These are phyloP conservation scores for Globisporangium nagaii DNA, from an alignment of 352 stramenopile species.

Conservation along the genomic window DNA sequence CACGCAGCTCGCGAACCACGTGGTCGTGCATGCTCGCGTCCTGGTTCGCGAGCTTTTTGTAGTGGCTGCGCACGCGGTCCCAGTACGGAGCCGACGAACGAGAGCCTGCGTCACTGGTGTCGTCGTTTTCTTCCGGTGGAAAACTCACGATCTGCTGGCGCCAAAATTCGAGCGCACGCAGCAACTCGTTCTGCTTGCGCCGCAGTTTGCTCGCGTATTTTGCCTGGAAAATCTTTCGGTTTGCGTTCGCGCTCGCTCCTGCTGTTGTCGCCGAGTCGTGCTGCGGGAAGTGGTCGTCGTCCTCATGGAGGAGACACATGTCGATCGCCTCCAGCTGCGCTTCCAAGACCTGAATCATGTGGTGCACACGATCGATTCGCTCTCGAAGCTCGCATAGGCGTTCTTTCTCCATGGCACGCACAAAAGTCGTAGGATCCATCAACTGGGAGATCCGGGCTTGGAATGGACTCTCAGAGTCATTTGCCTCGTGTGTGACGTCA, in stretches of 20 bases:
- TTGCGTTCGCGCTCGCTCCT: slow-evolving; percentile 6
- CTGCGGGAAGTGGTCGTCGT: slow-evolving; percentile 7
- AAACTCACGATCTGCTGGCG: slow-evolving; percentile 20
- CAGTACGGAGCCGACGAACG: slow-evolving; percentile 22
- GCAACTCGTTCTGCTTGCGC: slow-evolving; percentile 16
- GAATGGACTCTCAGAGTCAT: neutral
- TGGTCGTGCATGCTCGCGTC: neutral
- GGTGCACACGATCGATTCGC: slow-evolving; percentile 18
- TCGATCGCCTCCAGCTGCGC: slow-evolving; percentile 28
- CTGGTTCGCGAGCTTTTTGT: neutral
- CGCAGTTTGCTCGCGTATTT: slow-evolving; percentile 34
- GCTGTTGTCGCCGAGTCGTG: neutral
- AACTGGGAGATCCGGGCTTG: slow-evolving; percentile 4
- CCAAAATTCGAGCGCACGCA: slow-evolving; percentile 19
- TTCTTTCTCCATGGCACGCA: slow-evolving; percentile 1
- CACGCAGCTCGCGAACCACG: slow-evolving; percentile 1
- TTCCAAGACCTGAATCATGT: slow-evolving; percentile 15
- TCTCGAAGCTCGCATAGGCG: slow-evolving; percentile 19
- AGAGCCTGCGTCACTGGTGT: too few relatives aligned
- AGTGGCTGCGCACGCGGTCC: slow-evolving; percentile 13
- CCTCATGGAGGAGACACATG: slow-evolving; percentile 24
- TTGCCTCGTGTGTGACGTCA: neutral
- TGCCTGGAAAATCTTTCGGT: slow-evolving; percentile 18
- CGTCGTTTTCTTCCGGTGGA: neutral
- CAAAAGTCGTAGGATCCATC: slow-evolving; percentile 2